A percentile compares a stretch with the other conserved stretches of the same genome.
Evolutionary conservation across 495 filamentous ascomycete species (phyloP).

Genomic region (Xylaria curta): DNA sequence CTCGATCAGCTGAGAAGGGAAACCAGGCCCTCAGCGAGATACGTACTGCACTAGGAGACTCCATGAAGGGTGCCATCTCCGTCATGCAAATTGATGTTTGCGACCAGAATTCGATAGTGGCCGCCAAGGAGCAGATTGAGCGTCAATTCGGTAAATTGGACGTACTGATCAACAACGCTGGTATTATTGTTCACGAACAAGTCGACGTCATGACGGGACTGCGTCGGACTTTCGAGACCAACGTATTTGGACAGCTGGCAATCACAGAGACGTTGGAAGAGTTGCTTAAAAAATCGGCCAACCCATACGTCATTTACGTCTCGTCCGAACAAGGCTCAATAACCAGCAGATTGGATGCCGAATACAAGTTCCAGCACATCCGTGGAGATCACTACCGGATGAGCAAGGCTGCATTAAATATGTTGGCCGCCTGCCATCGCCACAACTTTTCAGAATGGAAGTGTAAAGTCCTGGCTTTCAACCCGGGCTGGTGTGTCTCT

Average conservation of each 20-base stretch:
- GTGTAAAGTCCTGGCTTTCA: conserved; percentile 59
- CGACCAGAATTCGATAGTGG: conserved; percentile 48
- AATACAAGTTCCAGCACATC: conserved; percentile 30
- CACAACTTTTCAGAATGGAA: conserved; percentile 57
- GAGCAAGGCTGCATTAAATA: conserved; percentile 66
- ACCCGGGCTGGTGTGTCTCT: conserved; percentile 60
- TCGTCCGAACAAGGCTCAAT: conserved; percentile 43
- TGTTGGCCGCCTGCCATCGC: conserved; percentile 64
- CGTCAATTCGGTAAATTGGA: conserved; percentile 50
- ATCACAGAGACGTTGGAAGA: conserved; percentile 53
- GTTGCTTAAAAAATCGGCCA: conserved; percentile 50
- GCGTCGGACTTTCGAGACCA: conserved; percentile 56
- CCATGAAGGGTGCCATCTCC: conserved; percentile 40
- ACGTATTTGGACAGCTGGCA: conserved; percentile 53
- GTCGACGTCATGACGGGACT: conserved; percentile 33
- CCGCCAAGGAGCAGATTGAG: conserved; percentile 41
- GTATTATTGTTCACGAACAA: conserved; percentile 37
- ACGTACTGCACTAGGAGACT: conserved; percentile 29
- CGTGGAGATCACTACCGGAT: conserved; percentile 54
- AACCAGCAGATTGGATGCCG: conserved; percentile 33
- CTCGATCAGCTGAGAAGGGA: conserved; percentile 51
- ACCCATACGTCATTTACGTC: conserved; percentile 56
- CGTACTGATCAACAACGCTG: conserved; percentile 59
- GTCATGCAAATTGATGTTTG: conserved; percentile 56
- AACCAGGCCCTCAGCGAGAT: conserved; percentile 48